Base-by-base conservation (phyloP, 2,329 filamentous ascomycete species). In the Aspergillus sclerotialis region DNA sequence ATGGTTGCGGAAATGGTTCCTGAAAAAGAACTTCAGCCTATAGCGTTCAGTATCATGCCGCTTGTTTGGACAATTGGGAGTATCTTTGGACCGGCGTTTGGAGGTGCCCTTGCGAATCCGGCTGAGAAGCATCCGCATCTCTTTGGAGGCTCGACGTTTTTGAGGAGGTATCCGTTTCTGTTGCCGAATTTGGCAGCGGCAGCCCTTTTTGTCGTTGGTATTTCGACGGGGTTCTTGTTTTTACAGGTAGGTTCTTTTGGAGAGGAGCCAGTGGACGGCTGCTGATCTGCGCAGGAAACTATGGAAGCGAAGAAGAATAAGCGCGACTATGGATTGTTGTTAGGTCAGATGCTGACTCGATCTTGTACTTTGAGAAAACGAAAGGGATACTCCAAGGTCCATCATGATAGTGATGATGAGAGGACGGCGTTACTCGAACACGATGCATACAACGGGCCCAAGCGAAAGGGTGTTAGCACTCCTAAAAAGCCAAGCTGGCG, bases 1-100 rank as follows among this genome's bases (percentile, higher is more conserved):
- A 87, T 92, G 67, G 88, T 95, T 2, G 90, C 90, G 0, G 90
- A 95, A 60, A 80, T 95, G 73, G 88, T 94, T 2, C 84, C 87
- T 0, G 80, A 92, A 58, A 87, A 76, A 56, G 83, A 88, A 53
- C 69, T 94, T 5, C 90, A 95, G 53, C 89, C 90, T 0, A 72
- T 79, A 33, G 92, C 92, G 0, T 96, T 96, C 60, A 88, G 82
- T 44, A 71, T 96, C 29, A 95, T 96, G 89, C 90, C 90, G 4
- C 65, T 96, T 11, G 84, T 83, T 2, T 96, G 87, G 83, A 88
- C 81, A 8, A 68, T 95, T 33, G 90, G 90, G 1, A 84, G 80
- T 23, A 86, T 94, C 24, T 84, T 94, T 46, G 90, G 90, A 0
- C 90, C 90, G 1, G 81, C 79, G 4, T 83, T 96, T 51, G 90